Evolutionary conservation across 2,329 filamentous ascomycete genomes (phyloP), one percentile per base, ranked within the genome.

Genomic region (Gnomoniopsis sp.): DNA sequence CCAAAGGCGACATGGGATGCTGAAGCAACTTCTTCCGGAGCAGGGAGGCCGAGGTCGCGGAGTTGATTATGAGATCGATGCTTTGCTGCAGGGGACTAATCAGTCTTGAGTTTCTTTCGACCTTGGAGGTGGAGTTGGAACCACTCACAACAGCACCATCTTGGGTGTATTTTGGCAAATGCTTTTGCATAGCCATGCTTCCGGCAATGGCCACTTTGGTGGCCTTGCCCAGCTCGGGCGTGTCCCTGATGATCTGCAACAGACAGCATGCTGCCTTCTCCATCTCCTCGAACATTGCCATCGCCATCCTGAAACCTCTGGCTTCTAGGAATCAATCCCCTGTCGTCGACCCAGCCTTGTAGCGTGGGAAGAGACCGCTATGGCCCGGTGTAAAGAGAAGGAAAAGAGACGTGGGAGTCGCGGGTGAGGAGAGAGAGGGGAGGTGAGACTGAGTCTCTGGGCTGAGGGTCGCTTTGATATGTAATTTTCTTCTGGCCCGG

Each of bases 201-300:
- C 57, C 59, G n/a, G 57, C 49, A n/a, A 62, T 38, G 21, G 53
- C 59, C 49, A 62, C 17, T 22, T 59, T 62, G n/a, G 53, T 59
- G 36, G 34, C 49, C 23, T 47, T 55, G 15, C n/a, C 51, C 55
- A 62, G 57, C n/a, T 61, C 59, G 2, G 59, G 59, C 15, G 59
- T 62, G 44, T 62, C 59, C 57, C 55, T 62, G 44, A 62, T 62
- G 57, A 62, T 55, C 59, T 59, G 57, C 49, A 62, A 49, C 43
- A 62, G 51, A 33, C 59, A 62, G 30, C 57, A 56, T 26, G 57
- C 57, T 44, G 57, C 57, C 53, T 44, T 53, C 36, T 62, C 59
- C 57, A 62, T 47, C 22, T 59, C 59, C 34, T 33, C 36, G 44
- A 62, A 22, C 21, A 53, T 54, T 36, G 36, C 26, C 48, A 17